phyloP scores from a whole-genome alignment of 2,329 filamentous ascomycete species.

The Metarhizium anisopliae region DNA sequence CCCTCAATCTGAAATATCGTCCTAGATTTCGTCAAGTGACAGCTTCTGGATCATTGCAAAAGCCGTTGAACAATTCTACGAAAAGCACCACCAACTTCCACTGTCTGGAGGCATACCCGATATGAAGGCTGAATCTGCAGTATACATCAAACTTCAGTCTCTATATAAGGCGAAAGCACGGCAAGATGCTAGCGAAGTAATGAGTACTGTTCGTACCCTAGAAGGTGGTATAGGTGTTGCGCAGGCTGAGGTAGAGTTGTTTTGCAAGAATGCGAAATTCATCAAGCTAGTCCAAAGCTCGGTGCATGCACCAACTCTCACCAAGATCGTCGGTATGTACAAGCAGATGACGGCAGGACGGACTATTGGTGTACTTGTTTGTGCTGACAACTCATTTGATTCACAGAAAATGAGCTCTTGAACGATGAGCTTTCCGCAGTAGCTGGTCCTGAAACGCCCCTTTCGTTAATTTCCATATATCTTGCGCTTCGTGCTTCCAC shows the following conservation, averaged over 20 bases:
- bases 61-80: constrained; percentile 70
- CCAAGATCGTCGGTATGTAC: constrained; percentile 45
- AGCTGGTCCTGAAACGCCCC: constrained; percentile 35
- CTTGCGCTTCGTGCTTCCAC: constrained; percentile 52
- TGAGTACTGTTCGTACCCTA: constrained; percentile 49
- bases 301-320: constrained; percentile 34
- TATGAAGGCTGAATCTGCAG: constrained; percentile 90
- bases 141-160: constrained; percentile 85
- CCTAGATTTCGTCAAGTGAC: constrained; percentile 15
- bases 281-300: constrained; percentile 71
- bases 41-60: constrained; percentile 85
- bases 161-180: constrained; percentile 87
- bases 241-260: constrained; percentile 71
- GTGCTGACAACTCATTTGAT: constrained; percentile 4
- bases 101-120: constrained; percentile 84
- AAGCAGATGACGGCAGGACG: background rate
- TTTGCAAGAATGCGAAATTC: constrained; percentile 92
- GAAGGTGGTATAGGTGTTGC: constrained; percentile 47
- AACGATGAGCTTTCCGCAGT: constrained; percentile 45
- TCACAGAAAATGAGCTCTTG: constrained; percentile 41
- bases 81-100: constrained; percentile 64
- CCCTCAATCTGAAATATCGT: background rate
- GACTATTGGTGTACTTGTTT: background rate
- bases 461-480: constrained; percentile 60
- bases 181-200: constrained; percentile 66